phyloP scores from a whole-genome alignment of 768 basidiomycete genomes.

The Vishniacozyma victoriae region DNA sequence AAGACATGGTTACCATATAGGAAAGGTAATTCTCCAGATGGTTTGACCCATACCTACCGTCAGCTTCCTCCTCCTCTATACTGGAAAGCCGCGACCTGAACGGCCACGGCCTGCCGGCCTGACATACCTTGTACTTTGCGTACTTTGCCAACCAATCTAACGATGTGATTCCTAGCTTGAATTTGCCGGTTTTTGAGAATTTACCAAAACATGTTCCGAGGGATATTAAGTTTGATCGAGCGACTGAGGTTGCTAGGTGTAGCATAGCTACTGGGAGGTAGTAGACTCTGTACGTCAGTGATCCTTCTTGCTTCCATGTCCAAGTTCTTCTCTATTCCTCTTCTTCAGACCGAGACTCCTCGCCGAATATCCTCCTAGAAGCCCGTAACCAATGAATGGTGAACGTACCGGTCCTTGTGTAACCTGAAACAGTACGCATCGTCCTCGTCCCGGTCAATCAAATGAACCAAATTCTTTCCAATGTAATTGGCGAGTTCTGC shows the following conservation, averaged over 20 bases:
- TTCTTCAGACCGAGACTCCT: no score
- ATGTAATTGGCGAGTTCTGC: conserved; percentile 91
- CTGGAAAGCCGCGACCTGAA: no score
- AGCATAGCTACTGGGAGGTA: conserved; percentile 94
- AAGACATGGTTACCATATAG: conserved; percentile 97
- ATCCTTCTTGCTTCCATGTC: not conserved
- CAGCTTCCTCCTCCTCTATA: not conserved
- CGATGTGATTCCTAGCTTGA: conserved; percentile 91
- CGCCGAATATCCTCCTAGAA: no score
- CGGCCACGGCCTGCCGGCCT: no score
- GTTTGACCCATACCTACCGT: conserved; percentile 91
- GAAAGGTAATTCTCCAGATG: conserved; percentile 99
- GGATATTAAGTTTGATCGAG: conserved; percentile 82
- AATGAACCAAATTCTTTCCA: conserved; percentile 90
- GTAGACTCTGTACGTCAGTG: conserved; percentile 67
- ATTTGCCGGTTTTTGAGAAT: conserved; percentile 94
- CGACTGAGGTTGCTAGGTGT: conserved; percentile 84
- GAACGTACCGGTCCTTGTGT: conserved; percentile 67
- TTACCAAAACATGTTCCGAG: conserved; percentile 97
- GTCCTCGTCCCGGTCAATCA: conserved; percentile 81
- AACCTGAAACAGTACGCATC: conserved; percentile 93
- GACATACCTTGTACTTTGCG: conserved; percentile 87
- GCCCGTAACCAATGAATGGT: no score
- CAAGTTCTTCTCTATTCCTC: not conserved
- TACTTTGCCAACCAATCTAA: conserved; percentile 91